Conservation (phyloP, 2,329 filamentous ascomycete genomes). For the Fusarium sp. region DNA sequence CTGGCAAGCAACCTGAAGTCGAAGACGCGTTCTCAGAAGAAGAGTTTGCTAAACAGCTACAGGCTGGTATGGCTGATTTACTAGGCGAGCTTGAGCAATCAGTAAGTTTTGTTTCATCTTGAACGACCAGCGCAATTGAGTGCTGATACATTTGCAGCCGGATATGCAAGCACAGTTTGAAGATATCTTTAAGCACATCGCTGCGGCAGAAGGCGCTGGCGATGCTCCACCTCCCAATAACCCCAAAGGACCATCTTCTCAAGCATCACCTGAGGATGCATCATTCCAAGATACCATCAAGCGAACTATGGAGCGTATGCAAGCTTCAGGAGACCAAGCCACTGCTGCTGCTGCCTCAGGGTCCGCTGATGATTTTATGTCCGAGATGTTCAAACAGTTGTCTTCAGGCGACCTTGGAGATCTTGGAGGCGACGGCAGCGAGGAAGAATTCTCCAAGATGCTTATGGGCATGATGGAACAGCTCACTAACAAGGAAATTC, state of each 20-base stretch:
- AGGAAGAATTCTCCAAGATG: slow-evolving; percentile 95
- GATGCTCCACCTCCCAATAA: slow-evolving; percentile 39
- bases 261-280: slow-evolving; percentile 64
- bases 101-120: slow-evolving; percentile 54
- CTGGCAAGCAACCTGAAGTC: slow-evolving; percentile 37
- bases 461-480: slow-evolving; percentile 99
- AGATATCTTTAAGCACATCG: slow-evolving; percentile 79
- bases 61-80: slow-evolving; percentile 88
- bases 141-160: slow-evolving; percentile 56
- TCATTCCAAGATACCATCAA: slow-evolving; percentile 93
- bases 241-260: slow-evolving; percentile 49
- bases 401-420: slow-evolving; percentile 67
- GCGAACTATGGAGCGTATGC: slow-evolving; percentile 96
- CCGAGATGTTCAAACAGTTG: slow-evolving; percentile 92
- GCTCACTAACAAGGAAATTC: slow-evolving; percentile 95
- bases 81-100: slow-evolving; percentile 77
- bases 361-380: slow-evolving; percentile 81
- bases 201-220: slow-evolving; percentile 60
- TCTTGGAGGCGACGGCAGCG: slow-evolving; percentile 67
- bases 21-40: slow-evolving; percentile 71
- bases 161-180: slow-evolving; percentile 86
- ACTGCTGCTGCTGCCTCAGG: slow-evolving; percentile 80
- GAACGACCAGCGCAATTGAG: neutral
- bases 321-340: slow-evolving; percentile 86
- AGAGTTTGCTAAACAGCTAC: slow-evolving; percentile 87